phyloP scores from a whole-genome alignment of 805 yeast species.

The Metschnikowia continentalis region DNA sequence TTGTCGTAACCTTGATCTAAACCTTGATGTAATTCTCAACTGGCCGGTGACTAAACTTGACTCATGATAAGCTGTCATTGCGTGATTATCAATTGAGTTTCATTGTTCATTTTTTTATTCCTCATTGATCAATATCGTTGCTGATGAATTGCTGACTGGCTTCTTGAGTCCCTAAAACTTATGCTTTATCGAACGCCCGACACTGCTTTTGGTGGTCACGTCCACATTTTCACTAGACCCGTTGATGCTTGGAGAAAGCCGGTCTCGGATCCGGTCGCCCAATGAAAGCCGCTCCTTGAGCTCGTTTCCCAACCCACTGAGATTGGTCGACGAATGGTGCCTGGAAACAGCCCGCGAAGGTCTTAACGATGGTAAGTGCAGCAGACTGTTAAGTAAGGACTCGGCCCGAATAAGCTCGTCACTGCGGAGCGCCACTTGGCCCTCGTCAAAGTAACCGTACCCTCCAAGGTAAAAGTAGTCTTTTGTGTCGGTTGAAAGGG shows the following conservation, averaged over 20 bases:
- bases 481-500: conserved; percentile 19
- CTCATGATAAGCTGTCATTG: too few relatives aligned
- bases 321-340: conserved; percentile 29
- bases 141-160: background rate
- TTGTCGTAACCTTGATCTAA: too few relatives aligned
- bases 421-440: conserved; percentile 58
- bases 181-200: background rate
- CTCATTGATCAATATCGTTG: too few relatives aligned
- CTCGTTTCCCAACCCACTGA: conserved; percentile 17
- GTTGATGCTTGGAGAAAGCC: conserved; percentile 19
- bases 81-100: too few relatives aligned
- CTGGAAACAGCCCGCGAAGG: conserved; percentile 23
- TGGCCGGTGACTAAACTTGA: too few relatives aligned
- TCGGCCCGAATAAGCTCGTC: conserved; percentile 26
- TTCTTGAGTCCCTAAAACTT: background rate
- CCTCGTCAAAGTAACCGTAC: conserved; percentile 80
- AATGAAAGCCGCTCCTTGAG: conserved; percentile 29
- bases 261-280: conserved; percentile 37
- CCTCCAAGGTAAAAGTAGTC: conserved; percentile 61
- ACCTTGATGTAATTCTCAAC: too few relatives aligned
- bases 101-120: too few relatives aligned
- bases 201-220: background rate
- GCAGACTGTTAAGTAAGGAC: conserved; percentile 25
- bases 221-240: background rate
- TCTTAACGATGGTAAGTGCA: conserved; percentile 19